These are phyloP conservation scores for Termitomyces sp. DNA, from an alignment of 768 basidiomycete genomes.

Conservation along the genomic window DNA sequence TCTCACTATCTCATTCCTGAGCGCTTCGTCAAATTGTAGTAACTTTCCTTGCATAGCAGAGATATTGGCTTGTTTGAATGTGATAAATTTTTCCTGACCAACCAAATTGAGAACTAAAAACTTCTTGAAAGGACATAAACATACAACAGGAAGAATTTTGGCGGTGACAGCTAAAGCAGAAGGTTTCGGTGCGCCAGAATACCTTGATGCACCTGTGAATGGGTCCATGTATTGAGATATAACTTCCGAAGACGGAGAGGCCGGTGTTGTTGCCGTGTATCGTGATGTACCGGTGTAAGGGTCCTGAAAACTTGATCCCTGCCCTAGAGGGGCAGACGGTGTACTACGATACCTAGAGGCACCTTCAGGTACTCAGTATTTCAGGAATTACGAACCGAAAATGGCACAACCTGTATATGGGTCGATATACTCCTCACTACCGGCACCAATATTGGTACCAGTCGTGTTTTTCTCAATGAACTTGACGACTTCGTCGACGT, in stretches of 20 bases:
- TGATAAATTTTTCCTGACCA: constrained; percentile 52
- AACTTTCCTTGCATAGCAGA: constrained; percentile 76
- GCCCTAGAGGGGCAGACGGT: constrained; percentile 23
- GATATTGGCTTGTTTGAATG: constrained; percentile 84
- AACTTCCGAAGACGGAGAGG: constrained; percentile 26
- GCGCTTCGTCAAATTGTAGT: constrained; percentile 64
- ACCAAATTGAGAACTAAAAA: not conserved
- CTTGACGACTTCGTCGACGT: constrained; percentile 84
- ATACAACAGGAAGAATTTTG: constrained; percentile 50
- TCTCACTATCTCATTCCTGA: constrained; percentile 67
- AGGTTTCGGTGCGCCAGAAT: constrained; percentile 38
- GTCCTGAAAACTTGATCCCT: constrained; percentile 45
- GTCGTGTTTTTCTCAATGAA: constrained; percentile 93
- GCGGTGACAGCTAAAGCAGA: constrained; percentile 27
- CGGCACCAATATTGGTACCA: constrained; percentile 64
- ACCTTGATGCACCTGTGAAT: constrained; percentile 66
- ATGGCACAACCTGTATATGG: constrained; percentile 73
- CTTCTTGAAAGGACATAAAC: constrained; percentile 10
- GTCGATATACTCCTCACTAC: constrained; percentile 66
- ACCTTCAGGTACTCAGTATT: constrained; percentile 29
- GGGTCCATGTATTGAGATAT: constrained; percentile 49
- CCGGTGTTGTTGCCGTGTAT: constrained; percentile 41
- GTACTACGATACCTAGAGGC: constrained; percentile 59
- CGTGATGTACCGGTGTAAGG: constrained; percentile 73
- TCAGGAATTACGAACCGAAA: constrained; percentile 1